Base-by-base conservation (phyloP, 2,329 filamentous ascomycete species). In the Cadophora luteo-olivacea region DNA sequence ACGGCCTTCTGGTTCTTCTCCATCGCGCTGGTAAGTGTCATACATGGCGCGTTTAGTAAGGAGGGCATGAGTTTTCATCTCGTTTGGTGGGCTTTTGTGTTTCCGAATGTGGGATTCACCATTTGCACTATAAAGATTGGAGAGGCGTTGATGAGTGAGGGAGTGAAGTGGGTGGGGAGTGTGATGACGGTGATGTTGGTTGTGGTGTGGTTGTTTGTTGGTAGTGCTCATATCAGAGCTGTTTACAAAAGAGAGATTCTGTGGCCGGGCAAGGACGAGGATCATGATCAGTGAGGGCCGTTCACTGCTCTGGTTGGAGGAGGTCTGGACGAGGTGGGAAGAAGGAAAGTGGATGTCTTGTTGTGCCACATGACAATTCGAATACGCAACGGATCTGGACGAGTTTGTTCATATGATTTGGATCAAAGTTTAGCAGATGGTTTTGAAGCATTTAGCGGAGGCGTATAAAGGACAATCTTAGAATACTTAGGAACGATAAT, bases 31-130 rank as follows among this genome's bases (percentile, higher is more conserved):
- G 71, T 82, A 38, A 78, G 78, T 66, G 77, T 80, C 11, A 25
- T 77, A 12, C 71, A 75, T 4, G 80, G 79, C 19, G 77, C 78
- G 69, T 75, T 86, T 52, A 83, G 82, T 2, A 75, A 81, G 22
- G 76, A 86, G 38, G 83, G 84, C 2, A 83, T 82, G 75, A 79
- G 81, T 70, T 89, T 89, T 72, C 85, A 88, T 69, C 80, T 90
- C 1, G 86, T 86, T 0, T 90, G 87, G 87, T 91, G 87, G 85
- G 87, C 87, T 0, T 84, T 87, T 77, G 85, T 89, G 11, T 89
- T 89, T 77, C 87, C 87, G 57, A 89, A 89, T 77, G 85, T 84
- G 0, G 87, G 87, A 4, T 89, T 89, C 73, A 84, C 84, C 4
- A 79, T 89, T 58, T 84, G 84, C 2, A 87, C 86, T 0, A 86